Percentiles rank a stretch among this genome's conserved stretches.
Conservation (phyloP, 2,329 filamentous ascomycete species). For the Remersonia thermophila region DNA sequence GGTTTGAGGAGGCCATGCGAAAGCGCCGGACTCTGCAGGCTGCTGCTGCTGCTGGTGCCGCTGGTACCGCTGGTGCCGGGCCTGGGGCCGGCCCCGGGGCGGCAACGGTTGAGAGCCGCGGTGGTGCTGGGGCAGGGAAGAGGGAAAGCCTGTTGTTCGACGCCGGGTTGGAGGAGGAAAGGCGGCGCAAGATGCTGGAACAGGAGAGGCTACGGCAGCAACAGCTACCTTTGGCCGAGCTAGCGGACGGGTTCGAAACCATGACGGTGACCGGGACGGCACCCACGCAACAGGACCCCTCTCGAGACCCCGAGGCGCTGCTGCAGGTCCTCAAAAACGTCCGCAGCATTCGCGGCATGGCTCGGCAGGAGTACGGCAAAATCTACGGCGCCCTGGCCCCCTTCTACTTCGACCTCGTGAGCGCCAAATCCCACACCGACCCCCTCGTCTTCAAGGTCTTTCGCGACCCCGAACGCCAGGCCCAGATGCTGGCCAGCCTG, state of each 20-base stretch:
- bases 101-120: too few relatives aligned
- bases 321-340: conserved; percentile 58
- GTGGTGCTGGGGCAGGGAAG: background rate
- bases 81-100: background rate
- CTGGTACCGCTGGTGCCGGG: conserved; percentile 8
- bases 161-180: conserved; percentile 54
- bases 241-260: conserved; percentile 65
- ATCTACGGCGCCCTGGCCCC: conserved; percentile 80
- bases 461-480: conserved; percentile 78
- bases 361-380: conserved; percentile 81
- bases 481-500: conserved; percentile 75
- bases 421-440: conserved; percentile 61
- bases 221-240: conserved; percentile 11
- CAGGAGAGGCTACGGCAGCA: conserved; percentile 9
- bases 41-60: conserved; percentile 14
- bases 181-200: conserved; percentile 26
- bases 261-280: conserved; percentile 40
- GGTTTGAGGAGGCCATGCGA: conserved; percentile 59
- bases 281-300: conserved; percentile 25
- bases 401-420: conserved; percentile 74
- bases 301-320: conserved; percentile 49
- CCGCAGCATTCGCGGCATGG: conserved; percentile 70
- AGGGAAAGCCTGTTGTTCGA: conserved; percentile 49
- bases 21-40: conserved; percentile 1
- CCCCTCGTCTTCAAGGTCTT: conserved; percentile 79